Evolutionary conservation across 1,284 basidiomycete species (phyloP), one percentile per base, ranked within the genome.

Genomic region (Xerocomus amazonicus): DNA sequence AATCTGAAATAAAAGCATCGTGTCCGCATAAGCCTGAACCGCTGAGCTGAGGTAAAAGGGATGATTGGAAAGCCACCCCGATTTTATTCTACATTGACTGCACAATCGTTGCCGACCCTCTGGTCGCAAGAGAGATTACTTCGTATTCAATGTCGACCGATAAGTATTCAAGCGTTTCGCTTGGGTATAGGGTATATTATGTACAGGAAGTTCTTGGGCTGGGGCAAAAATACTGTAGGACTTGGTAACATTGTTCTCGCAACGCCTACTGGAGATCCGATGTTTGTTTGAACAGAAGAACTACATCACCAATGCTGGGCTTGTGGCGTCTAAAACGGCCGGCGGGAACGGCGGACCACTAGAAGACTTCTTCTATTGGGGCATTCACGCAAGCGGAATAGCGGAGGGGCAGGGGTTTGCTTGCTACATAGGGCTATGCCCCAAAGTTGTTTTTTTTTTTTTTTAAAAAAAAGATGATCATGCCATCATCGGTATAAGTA

Each of bases 111-210:
- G 32, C 83, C 86, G 9, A 84, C 71, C 77, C 83, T 62, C 19
- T 87, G 82, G 26, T 66, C 63, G 63, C 85, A 87, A 2, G 77
- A 77, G 36, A 88, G 60, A 50, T 85, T 69, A 54, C 83, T 85
- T n/a, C n/a, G n/a, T n/a, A n/a, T n/a, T n/a, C n/a, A n/a, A n/a
- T n/a, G n/a, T n/a, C 59, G 85, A 84, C 86, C 80, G 34, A 74
- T 76, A 29, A 76, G 72, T n/a, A n/a, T n/a, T n/a, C n/a, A 6
- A 77, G 68, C 1, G 74, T 73, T 40, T 70, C 72, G 7, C 9
- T 29, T 6, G 64, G 53, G 58, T 73, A 85, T 28, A 0, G 78
- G 74, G 84, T 81, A 47, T 76, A 72, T 9, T 81, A 47, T 76
- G 72, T 9, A 82, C 77, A 4, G 77, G 70, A 36, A 83, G 53